A percentile compares a stretch with the other conserved stretches of the same genome.
Conservation (phyloP, 306 rosid species). For the Elaeagnus macrophylla region DNA sequence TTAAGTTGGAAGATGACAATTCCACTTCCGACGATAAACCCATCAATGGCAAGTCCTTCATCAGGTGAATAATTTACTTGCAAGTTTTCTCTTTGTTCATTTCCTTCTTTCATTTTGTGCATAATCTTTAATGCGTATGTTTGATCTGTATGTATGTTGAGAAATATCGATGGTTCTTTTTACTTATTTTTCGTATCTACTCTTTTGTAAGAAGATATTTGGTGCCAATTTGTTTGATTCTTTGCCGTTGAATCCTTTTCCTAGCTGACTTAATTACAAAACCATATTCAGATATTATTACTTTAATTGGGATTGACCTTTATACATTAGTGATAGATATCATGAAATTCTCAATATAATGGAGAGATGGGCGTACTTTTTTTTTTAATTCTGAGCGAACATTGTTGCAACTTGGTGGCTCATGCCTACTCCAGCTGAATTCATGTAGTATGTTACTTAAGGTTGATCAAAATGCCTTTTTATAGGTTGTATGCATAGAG, state of each 20-base stretch:
- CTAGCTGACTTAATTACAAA: not conserved
- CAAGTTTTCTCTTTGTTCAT: not conserved
- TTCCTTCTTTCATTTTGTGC: not conserved
- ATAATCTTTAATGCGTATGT: not conserved
- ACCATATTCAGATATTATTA: not conserved
- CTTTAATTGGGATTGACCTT: conserved; percentile 2
- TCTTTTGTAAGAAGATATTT: not conserved
- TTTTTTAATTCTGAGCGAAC: not conserved
- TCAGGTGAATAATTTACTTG: conserved; percentile 32
- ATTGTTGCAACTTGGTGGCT: conserved; percentile 1
- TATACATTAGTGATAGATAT: not conserved
- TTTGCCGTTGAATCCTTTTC: not conserved
- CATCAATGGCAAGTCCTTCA: conserved; percentile 60
- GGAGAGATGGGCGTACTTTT: not conserved
- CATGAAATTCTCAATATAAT: not conserved
- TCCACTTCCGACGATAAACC: conserved; percentile 39
- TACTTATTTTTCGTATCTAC: not conserved
- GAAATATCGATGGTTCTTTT: conserved; percentile 1
- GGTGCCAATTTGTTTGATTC: conserved; percentile 3
- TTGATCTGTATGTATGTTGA: conserved; percentile 26
- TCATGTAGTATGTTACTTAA: not conserved
- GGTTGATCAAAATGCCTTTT: conserved; percentile 1
- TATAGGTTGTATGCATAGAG: conserved; percentile 1
- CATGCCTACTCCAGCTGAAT: conserved; percentile 3
- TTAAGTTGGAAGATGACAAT: conserved; percentile 14